Base-by-base conservation (phyloP, 225 moss, liverwort and hornwort species). In the Asterella californica region DNA sequence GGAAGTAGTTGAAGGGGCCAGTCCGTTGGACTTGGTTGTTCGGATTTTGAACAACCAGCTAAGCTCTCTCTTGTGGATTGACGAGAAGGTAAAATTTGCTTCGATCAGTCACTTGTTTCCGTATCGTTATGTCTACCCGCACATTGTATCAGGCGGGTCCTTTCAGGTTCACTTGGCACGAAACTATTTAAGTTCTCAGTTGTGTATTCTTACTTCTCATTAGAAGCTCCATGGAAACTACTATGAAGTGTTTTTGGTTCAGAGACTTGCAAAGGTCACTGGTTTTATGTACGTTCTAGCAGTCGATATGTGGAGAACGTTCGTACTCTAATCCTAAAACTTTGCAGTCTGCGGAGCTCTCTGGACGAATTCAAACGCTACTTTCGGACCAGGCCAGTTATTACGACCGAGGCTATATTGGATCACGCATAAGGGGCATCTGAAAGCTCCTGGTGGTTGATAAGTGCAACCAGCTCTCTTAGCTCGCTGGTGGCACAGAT, bases 41-140 rank as follows among this genome's bases (percentile, higher is more conserved):
- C 96, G 93, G 62, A 96, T 96, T 76, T 86, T 96, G 70, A 96
- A 96, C 82, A 96, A 94, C 79, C 96, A 96, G 81, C 79, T 96
- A 75, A 96, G 90, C 75, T 96, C 96, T 36, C 85, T 96, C 7
- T 81, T 94, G 37, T 96, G 96, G 96, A 94, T 96, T 15, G 94
- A 96, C 79, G 96, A 93, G 80, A 92, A 93, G 93, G 93, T 90
- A 82, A 71, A n/a, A 37, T 79, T 15, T 17, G 22, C 33, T 33
- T 17, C 11, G n/a, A n/a, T n/a, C n/a, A n/a, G n/a, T n/a, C n/a
- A n/a, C n/a, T n/a, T n/a, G n/a, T n/a, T n/a, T n/a, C n/a, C n/a
- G n/a, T n/a, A n/a, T n/a, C n/a, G 25, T 29, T 15, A 3, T 8
- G 10, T 10, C 34, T 36, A 48, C 24, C 24, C 21, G 57, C 57